phyloP scores from a whole-genome alignment of 2,329 filamentous ascomycete genomes.

The Trichoderma semiorbis region DNA sequence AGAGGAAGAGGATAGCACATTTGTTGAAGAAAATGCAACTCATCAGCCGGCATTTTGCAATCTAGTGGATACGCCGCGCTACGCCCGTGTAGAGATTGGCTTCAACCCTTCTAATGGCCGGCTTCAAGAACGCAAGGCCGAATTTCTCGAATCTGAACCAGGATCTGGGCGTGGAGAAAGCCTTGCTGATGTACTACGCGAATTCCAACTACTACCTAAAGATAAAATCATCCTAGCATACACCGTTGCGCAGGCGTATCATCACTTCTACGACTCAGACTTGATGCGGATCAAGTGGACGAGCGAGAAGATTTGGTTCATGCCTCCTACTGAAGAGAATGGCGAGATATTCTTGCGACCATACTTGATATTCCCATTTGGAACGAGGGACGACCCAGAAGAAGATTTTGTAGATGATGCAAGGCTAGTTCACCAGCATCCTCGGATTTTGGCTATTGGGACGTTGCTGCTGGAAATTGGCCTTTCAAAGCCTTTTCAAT shows the following conservation, averaged over 20 bases:
- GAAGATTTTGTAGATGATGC: neutral
- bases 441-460: neutral
- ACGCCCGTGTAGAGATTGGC: neutral
- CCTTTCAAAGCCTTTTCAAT: neutral
- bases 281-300: slow-evolving; percentile 20
- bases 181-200: neutral
- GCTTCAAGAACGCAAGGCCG: no score
- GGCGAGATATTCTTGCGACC: neutral
- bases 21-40: neutral
- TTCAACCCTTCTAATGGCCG: no score
- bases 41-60: neutral
- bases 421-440: neutral
- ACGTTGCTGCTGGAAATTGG: neutral
- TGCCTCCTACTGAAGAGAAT: neutral
- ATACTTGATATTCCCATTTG: neutral
- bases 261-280: slow-evolving; percentile 19
- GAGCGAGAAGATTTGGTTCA: slow-evolving; percentile 19
- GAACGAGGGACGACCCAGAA: neutral
- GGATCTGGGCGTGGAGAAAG: neutral
- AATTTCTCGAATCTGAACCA: neutral
- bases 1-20: neutral
- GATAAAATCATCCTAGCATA: neutral
- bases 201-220: neutral
- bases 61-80: neutral
- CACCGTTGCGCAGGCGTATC: neutral